Percentiles rank a stretch among this genome's conserved stretches.
These are phyloP conservation scores for Solanum piurae DNA, from an alignment of 257 asterid species.

Conservation along the genomic window DNA sequence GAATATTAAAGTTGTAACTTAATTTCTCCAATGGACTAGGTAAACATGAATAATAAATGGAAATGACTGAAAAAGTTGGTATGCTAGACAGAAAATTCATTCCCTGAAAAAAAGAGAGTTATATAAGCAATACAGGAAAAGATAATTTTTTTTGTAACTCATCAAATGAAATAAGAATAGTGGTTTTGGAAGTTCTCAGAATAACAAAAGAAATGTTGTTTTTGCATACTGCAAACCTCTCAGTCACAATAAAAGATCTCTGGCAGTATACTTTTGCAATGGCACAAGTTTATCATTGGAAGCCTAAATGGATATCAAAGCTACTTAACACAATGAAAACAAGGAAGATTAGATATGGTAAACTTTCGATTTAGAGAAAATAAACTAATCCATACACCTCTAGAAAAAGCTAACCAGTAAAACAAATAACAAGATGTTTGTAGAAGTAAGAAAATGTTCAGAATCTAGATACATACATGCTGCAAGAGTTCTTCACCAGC, in stretches of 20 bases:
- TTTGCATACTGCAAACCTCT: neutral
- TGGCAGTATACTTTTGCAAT: neutral
- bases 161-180: neutral
- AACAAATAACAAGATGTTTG: neutral
- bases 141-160: neutral
- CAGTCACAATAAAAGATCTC: neutral
- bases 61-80: neutral
- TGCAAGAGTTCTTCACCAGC: slow-evolving; percentile 77
- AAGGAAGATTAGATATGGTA: neutral
- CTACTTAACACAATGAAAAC: neutral
- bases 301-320: neutral
- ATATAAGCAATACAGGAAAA: neutral
- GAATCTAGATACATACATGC: slow-evolving; percentile 51
- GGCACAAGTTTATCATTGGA: neutral
- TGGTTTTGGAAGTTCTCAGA: neutral
- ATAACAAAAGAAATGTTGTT: neutral
- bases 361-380: neutral
- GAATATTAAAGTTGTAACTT: neutral
- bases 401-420: neutral
- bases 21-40: neutral
- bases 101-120: neutral
- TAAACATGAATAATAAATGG: neutral
- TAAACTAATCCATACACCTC: neutral
- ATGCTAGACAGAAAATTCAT: neutral
- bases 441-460: neutral